Conservation (phyloP, 2,329 filamentous ascomycete species). For the Penicillium sp. region DNA sequence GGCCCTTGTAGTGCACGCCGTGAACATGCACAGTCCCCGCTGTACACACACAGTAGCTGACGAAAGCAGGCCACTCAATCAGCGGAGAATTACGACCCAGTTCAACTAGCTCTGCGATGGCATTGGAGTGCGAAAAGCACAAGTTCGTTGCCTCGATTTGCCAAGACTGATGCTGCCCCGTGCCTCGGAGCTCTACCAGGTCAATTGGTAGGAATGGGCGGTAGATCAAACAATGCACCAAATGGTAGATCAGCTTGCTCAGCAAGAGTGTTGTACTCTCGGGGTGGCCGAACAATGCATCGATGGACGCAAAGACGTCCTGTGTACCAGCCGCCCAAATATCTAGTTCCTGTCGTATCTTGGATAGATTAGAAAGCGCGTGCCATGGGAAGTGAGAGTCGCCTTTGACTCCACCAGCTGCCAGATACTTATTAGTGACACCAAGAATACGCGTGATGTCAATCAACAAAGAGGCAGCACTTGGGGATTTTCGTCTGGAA, state of each 20-base stretch:
- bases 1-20: constrained; percentile 65
- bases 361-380: constrained; percentile 71
- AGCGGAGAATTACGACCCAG: constrained; percentile 64
- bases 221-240: constrained; percentile 79
- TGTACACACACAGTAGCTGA: constrained; percentile 77
- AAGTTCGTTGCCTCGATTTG: constrained; percentile 84
- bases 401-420: constrained; percentile 75
- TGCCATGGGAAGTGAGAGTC: constrained; percentile 91
- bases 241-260: constrained; percentile 77
- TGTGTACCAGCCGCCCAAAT: constrained; percentile 75
- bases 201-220: constrained; percentile 79
- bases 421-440: constrained; percentile 73
- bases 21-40: constrained; percentile 83
- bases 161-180: constrained; percentile 80
- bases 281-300: constrained; percentile 64
- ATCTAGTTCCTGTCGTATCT: constrained; percentile 75
- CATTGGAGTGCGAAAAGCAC: constrained; percentile 78
- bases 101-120: constrained; percentile 73
- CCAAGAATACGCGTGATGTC: constrained; percentile 76
- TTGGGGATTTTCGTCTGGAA: constrained; percentile 61
- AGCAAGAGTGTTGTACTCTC: constrained; percentile 72
- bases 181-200: constrained; percentile 67
- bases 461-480: constrained; percentile 70
- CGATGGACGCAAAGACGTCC: constrained; percentile 66
- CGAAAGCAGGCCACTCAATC: constrained; percentile 77